Evolutionary conservation across 1,284 basidiomycete species (phyloP), one percentile per base, ranked within the genome.

Genomic region (Peniophora sp.): DNA sequence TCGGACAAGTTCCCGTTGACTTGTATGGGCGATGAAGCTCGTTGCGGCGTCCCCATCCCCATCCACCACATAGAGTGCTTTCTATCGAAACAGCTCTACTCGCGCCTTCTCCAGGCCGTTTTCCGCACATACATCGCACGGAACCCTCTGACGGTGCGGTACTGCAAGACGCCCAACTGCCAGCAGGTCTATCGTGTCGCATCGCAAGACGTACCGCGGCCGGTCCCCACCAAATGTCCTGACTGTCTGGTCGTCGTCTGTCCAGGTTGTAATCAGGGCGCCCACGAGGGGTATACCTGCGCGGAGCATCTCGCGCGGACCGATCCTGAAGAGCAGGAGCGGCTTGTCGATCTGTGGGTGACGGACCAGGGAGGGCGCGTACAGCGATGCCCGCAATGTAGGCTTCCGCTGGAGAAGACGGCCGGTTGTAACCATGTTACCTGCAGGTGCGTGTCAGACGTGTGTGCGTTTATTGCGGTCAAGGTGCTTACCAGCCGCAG

Each of bases 121-220:
- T 78, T 81, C 54, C 58, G 60, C 2, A 59, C 64, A 1, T 67
- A 80, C 54, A 55, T 82, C 32, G 67, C 72, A n/a, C 64, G 64
- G 47, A 71, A 73, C 50, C 69, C 75, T 0, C 64, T 69, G 47
- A 66, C 72, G 34, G 71, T 74, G 60, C 73, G 69, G 48, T 76
- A 75, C 51, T 83, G 80, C 62, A 71, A 67, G 41, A 83, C 79
- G 0, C 73, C 79, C 0, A 79, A 78, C 52, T 83, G 80, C 54
- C 68, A 60, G 6, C 79, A 81, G 57, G 69, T 81, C 1, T 82
- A 81, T 60, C 70, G 72, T 37, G 57, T 61, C n/a, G 59, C 63
- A 8, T 12, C 27, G 12, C 27, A 32, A 32, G 27, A 32, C 12
- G 27, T 5, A 6, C 54, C 57, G 14, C n/a, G 15, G 6, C 37